Conservation (phyloP, 305 asterid species). For the Withania somnifera region DNA sequence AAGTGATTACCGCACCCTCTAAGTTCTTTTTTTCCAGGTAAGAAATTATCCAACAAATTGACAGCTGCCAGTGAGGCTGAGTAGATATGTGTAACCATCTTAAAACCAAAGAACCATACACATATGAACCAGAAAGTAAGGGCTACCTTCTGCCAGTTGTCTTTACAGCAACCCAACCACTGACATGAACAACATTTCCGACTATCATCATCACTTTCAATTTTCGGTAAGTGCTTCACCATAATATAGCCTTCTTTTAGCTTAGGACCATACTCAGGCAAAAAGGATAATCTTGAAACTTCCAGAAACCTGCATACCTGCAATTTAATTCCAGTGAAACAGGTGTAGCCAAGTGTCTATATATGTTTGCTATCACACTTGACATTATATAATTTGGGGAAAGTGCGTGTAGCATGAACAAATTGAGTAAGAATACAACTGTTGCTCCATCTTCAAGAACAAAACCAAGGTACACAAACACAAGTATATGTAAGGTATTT, state of each 20-base stretch:
- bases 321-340: constrained; percentile 5
- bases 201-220: constrained; percentile 31
- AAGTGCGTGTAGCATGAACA: background rate
- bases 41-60: background rate
- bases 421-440: background rate
- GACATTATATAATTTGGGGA: background rate
- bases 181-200: constrained; percentile 57
- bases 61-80: background rate
- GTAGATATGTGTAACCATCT: background rate
- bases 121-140: background rate
- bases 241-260: constrained; percentile 86
- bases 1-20: background rate
- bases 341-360: background rate
- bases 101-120: background rate
- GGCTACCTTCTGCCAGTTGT: constrained; percentile 76
- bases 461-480: background rate
- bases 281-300: constrained; percentile 87
- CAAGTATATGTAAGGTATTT: background rate
- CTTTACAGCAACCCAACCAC: constrained; percentile 83
- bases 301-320: constrained; percentile 95
- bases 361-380: background rate
- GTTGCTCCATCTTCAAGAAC: background rate
- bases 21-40: background rate
- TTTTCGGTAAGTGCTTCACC: constrained; percentile 87
- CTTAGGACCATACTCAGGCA: constrained; percentile 91